Base-by-base conservation (phyloP, 225 moss, liverwort and hornwort species). In the Marchantia polymorpha region DNA sequence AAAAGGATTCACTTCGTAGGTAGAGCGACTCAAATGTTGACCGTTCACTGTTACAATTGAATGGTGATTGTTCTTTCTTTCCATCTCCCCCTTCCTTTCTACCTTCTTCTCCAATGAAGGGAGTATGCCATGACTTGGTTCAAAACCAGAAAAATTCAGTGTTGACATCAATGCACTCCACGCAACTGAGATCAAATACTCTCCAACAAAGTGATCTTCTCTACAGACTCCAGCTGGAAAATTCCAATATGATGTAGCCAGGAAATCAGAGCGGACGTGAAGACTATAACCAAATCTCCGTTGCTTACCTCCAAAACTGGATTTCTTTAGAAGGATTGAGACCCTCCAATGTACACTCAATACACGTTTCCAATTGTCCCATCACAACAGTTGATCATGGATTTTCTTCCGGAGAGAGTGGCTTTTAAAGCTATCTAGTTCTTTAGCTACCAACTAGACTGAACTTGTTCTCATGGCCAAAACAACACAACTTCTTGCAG, bases 81-180 rank as follows among this genome's bases (percentile, higher is more conserved):
- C 80, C 67, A 64, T 80, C 54, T 79, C 75, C 69, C 52, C 81
- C 54, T 52, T 75, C 26, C 25, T 31, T 30, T 54, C 25, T 54
- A 14, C 53, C 75, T 69, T 79, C 52, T 52, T 72, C 78, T 82
- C 79, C 73, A 63, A 27, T 74, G 54, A 25, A 31, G 69, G 82
- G 82, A 71, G 74, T 77, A 77, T 82, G 14, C 48, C 74, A 56
- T 82, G 80, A 84, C 73, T 30, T 51, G 77, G 82, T 77, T 82
- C 84, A 82, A 80, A 81, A 81, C 83, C 83, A 81, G 50, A 53
- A 80, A 75, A 56, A 77, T 69, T 81, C 51, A 78, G 60, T 78
- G 73, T 73, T 76, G 69, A 82, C 80, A 87, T 73, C 72, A 59
- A 78, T 61, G 22, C 81, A 84, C 82, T 82, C 55, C 84, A 87